A percentile compares a stretch with the other conserved stretches of the same genome.
These are phyloP conservation scores for Rhodotorula sp. DNA, from an alignment of 1,284 basidiomycete species.

Conservation along the genomic window DNA sequence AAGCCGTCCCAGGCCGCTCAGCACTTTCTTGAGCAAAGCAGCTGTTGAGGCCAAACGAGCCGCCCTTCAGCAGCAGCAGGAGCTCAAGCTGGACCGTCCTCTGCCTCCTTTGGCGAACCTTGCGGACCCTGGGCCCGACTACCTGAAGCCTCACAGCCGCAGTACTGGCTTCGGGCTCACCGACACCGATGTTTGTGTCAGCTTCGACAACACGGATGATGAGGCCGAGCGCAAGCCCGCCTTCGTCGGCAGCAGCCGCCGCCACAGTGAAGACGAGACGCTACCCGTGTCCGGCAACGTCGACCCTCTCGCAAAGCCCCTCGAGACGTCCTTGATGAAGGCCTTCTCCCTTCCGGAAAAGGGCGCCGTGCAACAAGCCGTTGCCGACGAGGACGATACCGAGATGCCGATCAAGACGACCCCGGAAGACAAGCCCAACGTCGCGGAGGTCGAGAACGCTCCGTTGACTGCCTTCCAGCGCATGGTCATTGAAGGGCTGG, in stretches of 20 bases:
- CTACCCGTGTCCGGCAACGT: too few species aligned
- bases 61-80: background rate
- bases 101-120: background rate
- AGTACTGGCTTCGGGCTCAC: constrained; percentile 21
- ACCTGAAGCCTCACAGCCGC: background rate
- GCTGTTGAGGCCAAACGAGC: too few species aligned
- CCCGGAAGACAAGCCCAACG: background rate
- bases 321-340: too few species aligned
- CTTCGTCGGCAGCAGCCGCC: background rate
- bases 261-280: background rate
- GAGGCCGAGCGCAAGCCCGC: background rate
- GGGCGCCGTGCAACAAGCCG: background rate
- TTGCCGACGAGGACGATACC: background rate
- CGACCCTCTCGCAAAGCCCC: too few species aligned
- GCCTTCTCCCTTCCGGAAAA: too few species aligned
- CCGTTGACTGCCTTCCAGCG: background rate
- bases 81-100: background rate
- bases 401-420: background rate
- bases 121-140: background rate
- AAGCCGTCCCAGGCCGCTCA: too few species aligned
- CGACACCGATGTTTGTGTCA: constrained; percentile 13
- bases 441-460: background rate
- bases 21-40: too few species aligned
- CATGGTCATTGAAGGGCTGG: background rate
- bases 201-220: background rate